Conservation (phyloP, 2,329 filamentous ascomycete species). For the Penicillium frequentans region DNA sequence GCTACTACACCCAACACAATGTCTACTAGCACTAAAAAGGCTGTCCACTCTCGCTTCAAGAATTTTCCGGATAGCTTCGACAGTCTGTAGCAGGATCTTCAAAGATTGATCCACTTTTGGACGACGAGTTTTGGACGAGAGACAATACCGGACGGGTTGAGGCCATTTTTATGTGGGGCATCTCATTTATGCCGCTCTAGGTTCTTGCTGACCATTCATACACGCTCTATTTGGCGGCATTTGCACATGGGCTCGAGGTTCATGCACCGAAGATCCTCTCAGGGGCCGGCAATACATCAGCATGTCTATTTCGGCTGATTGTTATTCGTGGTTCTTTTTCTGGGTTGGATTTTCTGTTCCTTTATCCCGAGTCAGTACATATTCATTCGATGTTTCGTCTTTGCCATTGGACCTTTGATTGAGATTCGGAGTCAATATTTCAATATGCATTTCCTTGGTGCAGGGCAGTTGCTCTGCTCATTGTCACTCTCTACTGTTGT, state of each 20-base stretch:
- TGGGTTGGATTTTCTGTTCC: not conserved
- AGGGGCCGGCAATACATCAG: not conserved
- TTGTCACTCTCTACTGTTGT: conserved; percentile 8
- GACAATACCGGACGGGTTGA: not conserved
- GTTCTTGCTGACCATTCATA: not conserved
- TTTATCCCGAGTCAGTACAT: not conserved
- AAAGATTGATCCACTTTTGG: not conserved
- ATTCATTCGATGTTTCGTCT: not conserved
- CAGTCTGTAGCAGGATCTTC: not conserved
- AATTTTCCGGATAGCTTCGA: not conserved
- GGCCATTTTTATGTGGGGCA: not conserved
- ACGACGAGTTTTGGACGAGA: not conserved
- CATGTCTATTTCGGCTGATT: not conserved
- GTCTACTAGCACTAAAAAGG: not conserved
- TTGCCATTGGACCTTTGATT: not conserved
- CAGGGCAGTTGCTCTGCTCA: conserved; percentile 10
- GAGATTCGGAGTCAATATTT: not conserved
- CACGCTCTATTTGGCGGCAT: not conserved
- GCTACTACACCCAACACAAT: not conserved
- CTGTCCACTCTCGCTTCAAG: not conserved
- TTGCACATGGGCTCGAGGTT: not conserved
- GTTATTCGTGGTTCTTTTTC: not conserved
- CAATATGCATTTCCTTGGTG: conserved; percentile 12
- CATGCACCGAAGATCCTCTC: not conserved
- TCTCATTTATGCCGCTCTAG: not conserved